Percentiles rank a stretch among this genome's conserved stretches.
phyloP scores from a whole-genome alignment of 441 rosid species.

The Omphalea diandra region DNA sequence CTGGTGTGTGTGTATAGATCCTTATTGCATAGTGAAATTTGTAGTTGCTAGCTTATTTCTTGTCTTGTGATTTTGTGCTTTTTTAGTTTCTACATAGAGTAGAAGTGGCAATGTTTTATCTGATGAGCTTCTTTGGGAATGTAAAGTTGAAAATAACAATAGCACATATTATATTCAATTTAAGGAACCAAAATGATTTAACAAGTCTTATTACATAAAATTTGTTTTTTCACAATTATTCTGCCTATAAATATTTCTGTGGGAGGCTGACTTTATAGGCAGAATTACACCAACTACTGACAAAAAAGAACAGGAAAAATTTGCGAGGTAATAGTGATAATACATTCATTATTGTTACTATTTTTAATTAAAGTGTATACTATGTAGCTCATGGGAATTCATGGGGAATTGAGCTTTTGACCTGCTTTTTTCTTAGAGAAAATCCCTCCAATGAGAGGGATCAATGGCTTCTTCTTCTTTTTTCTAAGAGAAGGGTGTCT shows the following conservation, averaged over 20 bases:
- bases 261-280: background rate
- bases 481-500: slow-evolving; percentile 76
- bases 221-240: background rate
- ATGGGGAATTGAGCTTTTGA: slow-evolving; percentile 27
- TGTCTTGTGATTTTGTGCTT: no score
- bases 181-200: background rate
- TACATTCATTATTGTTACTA: background rate
- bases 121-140: no score
- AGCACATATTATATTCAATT: background rate
- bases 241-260: no score
- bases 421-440: slow-evolving; percentile 61
- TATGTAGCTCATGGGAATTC: no score
- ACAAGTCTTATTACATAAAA: no score
- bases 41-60: no score
- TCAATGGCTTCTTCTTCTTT: slow-evolving; percentile 72
- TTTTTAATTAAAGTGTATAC: no score
- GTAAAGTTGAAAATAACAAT: no score
- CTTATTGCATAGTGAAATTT: no score
- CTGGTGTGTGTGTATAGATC: no score
- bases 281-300: background rate
- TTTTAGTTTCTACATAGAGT: no score
- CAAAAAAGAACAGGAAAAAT: background rate
- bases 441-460: slow-evolving; percentile 74
- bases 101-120: no score
- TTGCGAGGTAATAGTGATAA: background rate